Conservation (phyloP, 306 rosid species). For the Casuarina equisetifolia region DNA sequence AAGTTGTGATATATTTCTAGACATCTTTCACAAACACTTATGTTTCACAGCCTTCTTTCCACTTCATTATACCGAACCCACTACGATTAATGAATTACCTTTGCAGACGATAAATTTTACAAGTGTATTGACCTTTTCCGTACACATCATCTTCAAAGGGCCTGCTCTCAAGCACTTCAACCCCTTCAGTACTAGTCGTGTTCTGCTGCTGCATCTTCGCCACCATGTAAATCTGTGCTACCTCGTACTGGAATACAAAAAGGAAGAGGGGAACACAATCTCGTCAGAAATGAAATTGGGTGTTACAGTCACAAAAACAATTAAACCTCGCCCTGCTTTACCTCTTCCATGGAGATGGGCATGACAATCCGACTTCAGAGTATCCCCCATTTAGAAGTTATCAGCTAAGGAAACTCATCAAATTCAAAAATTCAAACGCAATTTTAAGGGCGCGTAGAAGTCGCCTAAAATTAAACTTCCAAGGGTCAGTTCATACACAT, state of each 20-base stretch:
- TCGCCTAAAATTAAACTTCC: too few relatives aligned
- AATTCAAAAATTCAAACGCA: neutral
- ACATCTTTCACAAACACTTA: too few relatives aligned
- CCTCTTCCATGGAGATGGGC: constrained; percentile 51
- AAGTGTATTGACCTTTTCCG: constrained; percentile 46
- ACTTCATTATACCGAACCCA: neutral
- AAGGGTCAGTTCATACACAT: neutral
- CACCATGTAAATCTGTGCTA: constrained; percentile 45
- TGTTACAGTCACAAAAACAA: neutral
- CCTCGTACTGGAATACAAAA: constrained; percentile 30
- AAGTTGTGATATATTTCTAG: too few relatives aligned
- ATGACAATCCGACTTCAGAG: constrained; percentile 42
- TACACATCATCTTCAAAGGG: constrained; percentile 40
- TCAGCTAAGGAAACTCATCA: constrained; percentile 32
- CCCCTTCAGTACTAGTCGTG: constrained; percentile 40
- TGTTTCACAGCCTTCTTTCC: neutral
- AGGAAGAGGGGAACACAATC: neutral
- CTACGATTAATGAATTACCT: constrained; percentile 27
- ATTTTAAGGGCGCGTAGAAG: too few relatives aligned
- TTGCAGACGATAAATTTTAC: constrained; percentile 43
- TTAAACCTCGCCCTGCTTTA: constrained; percentile 8
- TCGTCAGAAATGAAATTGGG: neutral
- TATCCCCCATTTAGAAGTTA: constrained; percentile 16
- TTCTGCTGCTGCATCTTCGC: constrained; percentile 47
- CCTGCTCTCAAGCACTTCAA: constrained; percentile 38